A percentile compares a stretch with the other conserved stretches of the same genome.
Conservation (phyloP, 257 asterid species). For the Solanum chiquidenum region DNA sequence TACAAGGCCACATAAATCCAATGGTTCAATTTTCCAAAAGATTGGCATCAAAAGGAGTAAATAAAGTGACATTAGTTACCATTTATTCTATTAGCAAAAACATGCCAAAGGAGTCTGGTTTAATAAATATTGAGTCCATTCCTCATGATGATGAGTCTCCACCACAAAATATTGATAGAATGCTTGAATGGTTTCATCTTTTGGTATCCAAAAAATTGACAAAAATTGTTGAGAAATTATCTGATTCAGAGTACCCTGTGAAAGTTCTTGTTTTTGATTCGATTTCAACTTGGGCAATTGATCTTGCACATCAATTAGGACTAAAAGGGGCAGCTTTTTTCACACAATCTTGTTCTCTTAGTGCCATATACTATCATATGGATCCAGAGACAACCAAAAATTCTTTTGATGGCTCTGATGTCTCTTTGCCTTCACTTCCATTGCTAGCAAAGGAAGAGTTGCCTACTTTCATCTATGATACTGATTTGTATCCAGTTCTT, state of each 20-base stretch:
- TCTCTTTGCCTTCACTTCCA: slow-evolving; percentile 14
- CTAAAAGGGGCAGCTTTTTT: slow-evolving; percentile 21
- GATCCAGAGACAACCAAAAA: background rate
- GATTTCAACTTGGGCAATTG: slow-evolving; percentile 9
- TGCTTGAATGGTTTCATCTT: background rate
- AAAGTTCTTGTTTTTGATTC: slow-evolving; percentile 18
- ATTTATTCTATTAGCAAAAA: background rate
- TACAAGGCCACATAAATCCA: slow-evolving; percentile 56
- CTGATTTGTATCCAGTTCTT: slow-evolving; percentile 9
- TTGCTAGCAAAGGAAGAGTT: slow-evolving; percentile 11
- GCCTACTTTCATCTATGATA: slow-evolving; percentile 22
- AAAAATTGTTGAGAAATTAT: slow-evolving; percentile 6
- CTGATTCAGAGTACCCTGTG: background rate
- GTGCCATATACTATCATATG: slow-evolving; percentile 25
- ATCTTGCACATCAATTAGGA: slow-evolving; percentile 10
- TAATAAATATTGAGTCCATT: slow-evolving; percentile 15
- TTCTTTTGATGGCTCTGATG: slow-evolving; percentile 7
- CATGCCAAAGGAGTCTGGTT: background rate
- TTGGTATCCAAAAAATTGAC: slow-evolving; percentile 6
- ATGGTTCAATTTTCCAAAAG: slow-evolving; percentile 34
- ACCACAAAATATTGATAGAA: background rate
- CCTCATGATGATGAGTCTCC: slow-evolving; percentile 12
- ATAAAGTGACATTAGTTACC: slow-evolving; percentile 12
- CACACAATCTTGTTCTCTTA: slow-evolving; percentile 33
- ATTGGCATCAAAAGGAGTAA: slow-evolving; percentile 26